Evolutionary conservation across 2,329 filamentous ascomycete genomes (phyloP), one percentile per base, ranked within the genome.

Genomic region (Ceratocystis cubensis): DNA sequence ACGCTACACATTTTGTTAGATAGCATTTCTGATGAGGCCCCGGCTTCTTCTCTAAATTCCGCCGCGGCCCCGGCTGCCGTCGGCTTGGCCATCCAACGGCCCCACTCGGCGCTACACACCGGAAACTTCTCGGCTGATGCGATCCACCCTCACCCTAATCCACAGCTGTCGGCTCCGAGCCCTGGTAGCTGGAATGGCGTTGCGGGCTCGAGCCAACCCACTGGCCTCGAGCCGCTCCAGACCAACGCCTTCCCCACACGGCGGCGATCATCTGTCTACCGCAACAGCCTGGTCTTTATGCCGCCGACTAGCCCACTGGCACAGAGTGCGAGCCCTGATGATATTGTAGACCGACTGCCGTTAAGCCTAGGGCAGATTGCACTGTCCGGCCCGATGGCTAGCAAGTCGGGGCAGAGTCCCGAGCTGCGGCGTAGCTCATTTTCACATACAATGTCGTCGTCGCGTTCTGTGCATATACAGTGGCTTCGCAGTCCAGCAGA

Each of bases 221-320:
- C 4, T 1, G 28, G 15, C 10, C 56, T 59, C 17, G 25, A 30
- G 10, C 56, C 56, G 28, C 25, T 59, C 8, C 56, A 59, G 56
- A 59, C 56, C 3, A 25, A 30, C 15, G 30, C 25, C 3, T 30
- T 8, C 17, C 17, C 15, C 33, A n/a, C 56, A 30, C 56, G 56
- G 56, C 56, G 56, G 20, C 56, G 17, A 5, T 56, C 50, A 17
- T 44, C 50, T 46, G 22, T 50, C 53, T 41, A 37, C 59, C 61
- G 33, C 65, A 41, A 20, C 63, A 74, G 44, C 56, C 76, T 96
- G 74, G 81, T 88, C 41, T 88, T 96, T 69, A 88, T 93, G 75
- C 84, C 89, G 1, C 93, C 94, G 0, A 97, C 94, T 1, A 97
- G 92, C 72, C 94, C 94, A 15, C 79, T 99, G 10, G 92, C 95